Base-by-base conservation (phyloP, 257 asterid species). In the Gynochthodes officinalis region DNA sequence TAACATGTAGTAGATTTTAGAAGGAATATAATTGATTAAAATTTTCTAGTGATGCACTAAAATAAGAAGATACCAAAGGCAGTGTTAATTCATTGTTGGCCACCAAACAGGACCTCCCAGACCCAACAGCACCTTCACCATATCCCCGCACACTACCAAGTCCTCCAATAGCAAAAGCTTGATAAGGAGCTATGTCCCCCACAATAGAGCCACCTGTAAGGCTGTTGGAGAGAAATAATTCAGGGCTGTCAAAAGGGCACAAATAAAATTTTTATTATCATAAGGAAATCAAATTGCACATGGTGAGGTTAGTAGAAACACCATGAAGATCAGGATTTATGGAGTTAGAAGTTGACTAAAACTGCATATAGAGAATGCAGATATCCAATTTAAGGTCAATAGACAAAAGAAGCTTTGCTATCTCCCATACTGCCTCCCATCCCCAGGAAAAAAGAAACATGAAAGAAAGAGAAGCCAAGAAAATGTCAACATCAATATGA, bases 111-210 rank as follows among this genome's bases (percentile, higher is more conserved):
- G 97, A 94, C 79, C 97, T 82, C 61, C 96, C 99, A 54, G 93
- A 83, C 70, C 97, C 97, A 74, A 94, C 90, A 30, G 97, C 97
- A 82, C 99, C 99, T 76, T 91, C 99, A 69, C 96, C 97, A 57
- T 91, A 94, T 62, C 99, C 99, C 55, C 98, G 89, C 42, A 94
- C 92, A 39, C 98, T 91, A 40, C 97, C 89, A 77, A 78, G 84
- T 62, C 99, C 99, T 28, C 99, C 99, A 57, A 94, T 88, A 32
- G 99, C 84, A 79, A 94, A 94, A 79, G 99, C 95, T 82, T 94
- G 98, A 86, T 91, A 94, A 64, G 98, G 99, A 85, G 99, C 99
- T 76, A 94, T 94, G 77, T 94, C 96, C 64, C 99, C 99, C 37
- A 91, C 99, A 53, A 90, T 69, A 28, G 99, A 94, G 58, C 98